These are phyloP conservation scores for Pezicula neosporulosa DNA, from an alignment of 2,329 filamentous ascomycete species.

Conservation along the genomic window DNA sequence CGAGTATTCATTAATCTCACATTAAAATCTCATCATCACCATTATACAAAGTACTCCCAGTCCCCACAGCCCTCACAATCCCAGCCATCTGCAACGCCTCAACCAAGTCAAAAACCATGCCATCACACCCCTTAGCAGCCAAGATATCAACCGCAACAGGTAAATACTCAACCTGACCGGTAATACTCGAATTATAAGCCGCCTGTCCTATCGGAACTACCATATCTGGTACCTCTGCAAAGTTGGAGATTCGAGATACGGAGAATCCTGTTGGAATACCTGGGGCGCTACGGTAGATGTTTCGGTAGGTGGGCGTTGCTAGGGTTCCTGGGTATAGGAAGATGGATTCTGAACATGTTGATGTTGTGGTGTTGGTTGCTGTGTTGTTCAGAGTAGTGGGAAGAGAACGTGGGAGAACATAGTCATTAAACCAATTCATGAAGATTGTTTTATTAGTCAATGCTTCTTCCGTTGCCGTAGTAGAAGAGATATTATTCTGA, in stretches of 20 bases:
- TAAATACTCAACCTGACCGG: slow-evolving; percentile 41
- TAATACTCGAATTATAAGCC: slow-evolving; percentile 39
- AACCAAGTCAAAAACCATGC: slow-evolving; percentile 48
- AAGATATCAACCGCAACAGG: slow-evolving; percentile 55
- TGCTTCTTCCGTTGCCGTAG: slow-evolving; percentile 35
- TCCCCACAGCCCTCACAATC: slow-evolving; percentile 39
- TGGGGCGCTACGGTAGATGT: slow-evolving; percentile 39
- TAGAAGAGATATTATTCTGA: slow-evolving; percentile 32
- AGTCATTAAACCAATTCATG: slow-evolving; percentile 41
- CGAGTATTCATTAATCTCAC: no score
- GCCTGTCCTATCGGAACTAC: slow-evolving; percentile 35
- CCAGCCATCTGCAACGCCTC: slow-evolving; percentile 45
- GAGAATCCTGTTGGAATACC: slow-evolving; percentile 43
- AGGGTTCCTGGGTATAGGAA: slow-evolving; percentile 43
- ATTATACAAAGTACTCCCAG: slow-evolving; percentile 30
- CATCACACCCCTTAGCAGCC: slow-evolving; percentile 55
- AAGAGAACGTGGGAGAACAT: slow-evolving; percentile 37
- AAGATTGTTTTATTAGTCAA: slow-evolving; percentile 47
- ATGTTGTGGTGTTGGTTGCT: not conserved
- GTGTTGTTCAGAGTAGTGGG: no score
- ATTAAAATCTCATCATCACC: not conserved
- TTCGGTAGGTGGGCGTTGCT: slow-evolving; percentile 39
- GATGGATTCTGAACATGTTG: slow-evolving; percentile 46
- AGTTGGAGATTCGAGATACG: slow-evolving; percentile 37
- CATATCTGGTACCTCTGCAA: slow-evolving; percentile 43